Base-by-base conservation (phyloP, 2,329 filamentous ascomycete species). In the Corynespora cassiicola region DNA sequence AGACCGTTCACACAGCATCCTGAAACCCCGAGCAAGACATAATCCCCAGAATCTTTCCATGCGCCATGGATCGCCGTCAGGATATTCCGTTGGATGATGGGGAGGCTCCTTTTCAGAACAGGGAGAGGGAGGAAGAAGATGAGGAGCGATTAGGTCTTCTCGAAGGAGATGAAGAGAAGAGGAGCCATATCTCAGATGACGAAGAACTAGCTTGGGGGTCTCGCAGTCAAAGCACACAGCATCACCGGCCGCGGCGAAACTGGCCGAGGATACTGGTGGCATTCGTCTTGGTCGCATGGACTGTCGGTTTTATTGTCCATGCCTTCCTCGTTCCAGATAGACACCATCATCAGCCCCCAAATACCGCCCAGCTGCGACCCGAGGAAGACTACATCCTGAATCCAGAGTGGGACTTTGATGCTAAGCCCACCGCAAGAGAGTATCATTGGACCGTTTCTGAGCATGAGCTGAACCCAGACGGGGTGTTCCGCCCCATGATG, bases 361-460 rank as follows among this genome's bases (percentile, higher is more conserved):
- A 21, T 5, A 10, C 20, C 6, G 50, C 54, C n/a, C 39, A 29
- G 26, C 41, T 59, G 2, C 51, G 56, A 15, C 42, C 50, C 5
- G 53, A 61, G 44, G 47, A 56, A 33, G 57, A 60, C 32, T 72
- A 88, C 43, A 61, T 82, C 4, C 70, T 88, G 11, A 70, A 79
- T 33, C 57, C 73, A 0, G 49, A 67, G 2, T 88, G 85, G 85
- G 65, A 85, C 42, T 74, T 75, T 44, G 29, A 69, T 12, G 75
- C 78, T 0, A 50, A 71, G 3, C 73, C 77, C 0, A 74, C 72
- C 11, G 74, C 72, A 2, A 75, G 84, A 50, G 75, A 80, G 46
- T 84, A 82, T 53, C 67, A 76, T 44, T 87, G 83, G 82, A 78
- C 70, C 0, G 77, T 88, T 19, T 60, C 68, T 7, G 80, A 86